These are phyloP conservation scores for Ophiocordyceps robertsii DNA, from an alignment of 2,329 filamentous ascomycete species.

Conservation along the genomic window DNA sequence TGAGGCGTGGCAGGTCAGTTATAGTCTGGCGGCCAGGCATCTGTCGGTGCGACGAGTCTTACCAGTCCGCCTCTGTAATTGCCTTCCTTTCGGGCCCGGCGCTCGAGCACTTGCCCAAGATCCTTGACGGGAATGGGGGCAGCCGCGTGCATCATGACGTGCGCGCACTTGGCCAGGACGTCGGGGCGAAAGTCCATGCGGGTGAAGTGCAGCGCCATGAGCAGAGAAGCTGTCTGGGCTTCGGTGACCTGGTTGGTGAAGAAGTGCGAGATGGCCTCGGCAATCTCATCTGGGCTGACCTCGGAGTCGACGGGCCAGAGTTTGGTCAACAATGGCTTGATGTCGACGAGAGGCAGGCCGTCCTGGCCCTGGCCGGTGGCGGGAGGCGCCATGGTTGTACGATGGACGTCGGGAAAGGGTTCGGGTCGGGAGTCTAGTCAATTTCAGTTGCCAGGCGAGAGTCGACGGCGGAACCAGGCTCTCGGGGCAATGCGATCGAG, in stretches of 20 bases:
- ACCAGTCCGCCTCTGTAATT: conserved; percentile 73
- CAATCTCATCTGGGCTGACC: conserved; percentile 69
- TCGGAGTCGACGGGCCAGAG: conserved; percentile 47
- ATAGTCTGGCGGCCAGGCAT: no score
- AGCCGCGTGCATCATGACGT: conserved; percentile 71
- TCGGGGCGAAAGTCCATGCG: conserved; percentile 71
- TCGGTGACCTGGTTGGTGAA: conserved; percentile 85
- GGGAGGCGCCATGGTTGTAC: conserved; percentile 16
- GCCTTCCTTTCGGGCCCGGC: conserved; percentile 52
- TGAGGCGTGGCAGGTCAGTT: conserved; percentile 10
- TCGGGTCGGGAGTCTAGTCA: no score
- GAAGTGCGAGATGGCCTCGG: conserved; percentile 77
- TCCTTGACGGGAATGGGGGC: conserved; percentile 52
- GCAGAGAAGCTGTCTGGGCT: conserved; percentile 72
- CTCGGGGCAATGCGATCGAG: no score
- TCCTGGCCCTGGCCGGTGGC: conserved; percentile 12
- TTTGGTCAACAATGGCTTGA: conserved; percentile 60
- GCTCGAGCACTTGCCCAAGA: conserved; percentile 47
- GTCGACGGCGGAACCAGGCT: no score
- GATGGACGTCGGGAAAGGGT: not conserved
- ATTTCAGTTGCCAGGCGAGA: no score
- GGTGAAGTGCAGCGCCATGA: conserved; percentile 88
- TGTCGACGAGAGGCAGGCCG: conserved; percentile 30
- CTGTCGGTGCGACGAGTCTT: conserved; percentile 20
- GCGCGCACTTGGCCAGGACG: conserved; percentile 74